Percentiles rank a stretch among this genome's conserved stretches.
These are phyloP conservation scores for Trichophyton simii DNA, from an alignment of 2,329 filamentous ascomycete genomes.

Conservation along the genomic window DNA sequence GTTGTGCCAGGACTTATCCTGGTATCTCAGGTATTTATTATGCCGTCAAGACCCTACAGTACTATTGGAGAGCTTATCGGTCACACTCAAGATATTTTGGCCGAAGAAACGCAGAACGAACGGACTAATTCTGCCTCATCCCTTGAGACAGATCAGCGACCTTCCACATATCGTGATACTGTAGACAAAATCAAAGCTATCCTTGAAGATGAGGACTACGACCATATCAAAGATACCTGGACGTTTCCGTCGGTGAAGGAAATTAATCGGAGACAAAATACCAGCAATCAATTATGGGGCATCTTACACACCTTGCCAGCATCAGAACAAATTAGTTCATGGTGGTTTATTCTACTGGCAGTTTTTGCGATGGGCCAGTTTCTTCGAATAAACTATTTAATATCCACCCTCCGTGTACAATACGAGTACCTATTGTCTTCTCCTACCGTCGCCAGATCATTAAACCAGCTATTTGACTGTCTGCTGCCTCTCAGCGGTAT, in stretches of 20 bases:
- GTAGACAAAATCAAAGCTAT: slow-evolving; percentile 40
- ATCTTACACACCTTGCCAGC: slow-evolving; percentile 64
- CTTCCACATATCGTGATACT: slow-evolving; percentile 25
- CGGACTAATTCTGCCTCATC: not conserved
- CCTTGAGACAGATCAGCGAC: not conserved
- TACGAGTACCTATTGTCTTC: slow-evolving; percentile 64
- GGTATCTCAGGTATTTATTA: slow-evolving; percentile 54
- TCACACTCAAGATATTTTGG: slow-evolving; percentile 47
- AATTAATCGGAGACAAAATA: slow-evolving; percentile 54
- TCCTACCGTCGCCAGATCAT: slow-evolving; percentile 46
- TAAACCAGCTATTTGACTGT: slow-evolving; percentile 77
- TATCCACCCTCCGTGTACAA: slow-evolving; percentile 68
- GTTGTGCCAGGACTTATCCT: slow-evolving; percentile 56
- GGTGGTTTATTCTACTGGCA: slow-evolving; percentile 75
- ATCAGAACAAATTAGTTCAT: slow-evolving; percentile 58
- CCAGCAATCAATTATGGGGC: slow-evolving; percentile 64
- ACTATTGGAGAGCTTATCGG: slow-evolving; percentile 71
- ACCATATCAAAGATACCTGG: not conserved
- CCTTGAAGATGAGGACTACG: slow-evolving; percentile 39
- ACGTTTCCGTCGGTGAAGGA: not conserved
- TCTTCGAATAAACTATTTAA: slow-evolving; percentile 78
- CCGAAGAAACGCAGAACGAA: slow-evolving; percentile 40
- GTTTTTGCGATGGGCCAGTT: slow-evolving; percentile 63
- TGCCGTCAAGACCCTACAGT: slow-evolving; percentile 69
- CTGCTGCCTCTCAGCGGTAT: slow-evolving; percentile 72